Evolutionary conservation across 2,329 filamentous ascomycete genomes (phyloP), one percentile per base, ranked within the genome.

Genomic region (Diaporthe aspalathi): DNA sequence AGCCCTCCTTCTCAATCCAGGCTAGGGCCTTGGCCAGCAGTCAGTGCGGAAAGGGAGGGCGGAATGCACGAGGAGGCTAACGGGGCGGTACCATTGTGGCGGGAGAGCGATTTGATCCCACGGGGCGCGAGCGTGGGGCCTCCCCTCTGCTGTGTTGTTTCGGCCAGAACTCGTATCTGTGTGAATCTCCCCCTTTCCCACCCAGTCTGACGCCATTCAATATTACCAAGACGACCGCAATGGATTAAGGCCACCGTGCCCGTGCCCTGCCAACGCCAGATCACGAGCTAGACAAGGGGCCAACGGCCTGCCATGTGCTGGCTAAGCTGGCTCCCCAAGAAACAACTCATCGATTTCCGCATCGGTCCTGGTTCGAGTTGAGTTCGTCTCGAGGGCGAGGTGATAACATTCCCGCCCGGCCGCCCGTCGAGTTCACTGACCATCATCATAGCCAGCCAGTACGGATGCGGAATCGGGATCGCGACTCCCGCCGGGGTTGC

Each of bases 41-140:
- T 49, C 66, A 68, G 53, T 68, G 67, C 67, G 67, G 67, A 68
- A 50, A n/a, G 53, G 47, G 43, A 49, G 32, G 32, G 67, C 67
- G 67, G 67, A 68, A 60, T 27, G 9, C 50, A 38, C 60, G 38
- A 45, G 35, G 35, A 65, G 60, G 60, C 43, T 57, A 68, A 68
- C 67, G 67, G 67, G n/a, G 11, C 53, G 53, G 67, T 60, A 60
- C 67, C 67, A 68, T 60, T 57, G 43, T 50, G 67, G 67, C 53
- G 67, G 67, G 53, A 68, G 53, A 68, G 12, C 35, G 24, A 50
- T 52, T 45, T 29, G 67, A 57, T 38, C 38, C 50, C n/a, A 54
- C 27, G 29, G 45, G 54, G 29, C 43, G 43, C n/a, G 53, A 5
- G 27, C 52, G 20, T 9, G 43, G 49, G 57, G 66, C 66, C 50